A percentile compares a stretch with the other conserved stretches of the same genome.
Evolutionary conservation across 2,329 filamentous ascomycete species (phyloP).

Genomic region (Raffaelea ambrosiae): DNA sequence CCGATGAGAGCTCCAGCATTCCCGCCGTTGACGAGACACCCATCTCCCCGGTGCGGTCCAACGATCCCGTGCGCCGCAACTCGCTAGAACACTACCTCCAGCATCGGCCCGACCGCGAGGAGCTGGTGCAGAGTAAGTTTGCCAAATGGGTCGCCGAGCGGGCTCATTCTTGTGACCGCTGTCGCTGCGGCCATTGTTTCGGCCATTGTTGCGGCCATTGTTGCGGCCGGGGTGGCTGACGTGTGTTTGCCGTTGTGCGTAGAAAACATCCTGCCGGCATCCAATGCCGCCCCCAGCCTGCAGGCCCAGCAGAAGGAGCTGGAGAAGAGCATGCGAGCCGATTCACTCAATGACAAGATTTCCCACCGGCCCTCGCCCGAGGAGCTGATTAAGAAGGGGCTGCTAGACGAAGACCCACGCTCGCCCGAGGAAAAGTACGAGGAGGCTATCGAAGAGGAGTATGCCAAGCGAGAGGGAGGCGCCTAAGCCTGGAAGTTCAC

Average conservation of each 20-base stretch:
- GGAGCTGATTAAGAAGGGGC: conserved; percentile 68
- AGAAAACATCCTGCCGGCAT: conserved; percentile 83
- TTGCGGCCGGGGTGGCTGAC: not conserved
- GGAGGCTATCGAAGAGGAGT: conserved; percentile 56
- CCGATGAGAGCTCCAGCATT: conserved; percentile 19
- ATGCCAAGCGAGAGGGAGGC: conserved; percentile 54
- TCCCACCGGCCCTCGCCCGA: conserved; percentile 68
- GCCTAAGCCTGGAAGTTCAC: conserved; percentile 26
- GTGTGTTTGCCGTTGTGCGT: conserved; percentile 2
- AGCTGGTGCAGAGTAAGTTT: conserved; percentile 67
- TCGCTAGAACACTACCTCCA: conserved; percentile 66
- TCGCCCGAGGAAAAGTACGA: conserved; percentile 47
- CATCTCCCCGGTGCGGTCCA: conserved; percentile 45
- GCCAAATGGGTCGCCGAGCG: not conserved
- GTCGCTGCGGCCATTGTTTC: not conserved
- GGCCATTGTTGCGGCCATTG: not conserved
- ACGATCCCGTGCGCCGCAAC: conserved; percentile 45
- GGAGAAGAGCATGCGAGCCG: conserved; percentile 78
- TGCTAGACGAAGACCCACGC: conserved; percentile 62
- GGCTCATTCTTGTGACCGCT: not conserved
- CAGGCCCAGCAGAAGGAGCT: conserved; percentile 77
- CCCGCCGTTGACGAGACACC: conserved; percentile 44
- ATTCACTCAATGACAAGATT: conserved; percentile 81
- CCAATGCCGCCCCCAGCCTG: conserved; percentile 68
- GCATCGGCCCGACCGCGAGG: conserved; percentile 64